Conservation (phyloP, 768 basidiomycete genomes). For the Lactarius deliciosus region DNA sequence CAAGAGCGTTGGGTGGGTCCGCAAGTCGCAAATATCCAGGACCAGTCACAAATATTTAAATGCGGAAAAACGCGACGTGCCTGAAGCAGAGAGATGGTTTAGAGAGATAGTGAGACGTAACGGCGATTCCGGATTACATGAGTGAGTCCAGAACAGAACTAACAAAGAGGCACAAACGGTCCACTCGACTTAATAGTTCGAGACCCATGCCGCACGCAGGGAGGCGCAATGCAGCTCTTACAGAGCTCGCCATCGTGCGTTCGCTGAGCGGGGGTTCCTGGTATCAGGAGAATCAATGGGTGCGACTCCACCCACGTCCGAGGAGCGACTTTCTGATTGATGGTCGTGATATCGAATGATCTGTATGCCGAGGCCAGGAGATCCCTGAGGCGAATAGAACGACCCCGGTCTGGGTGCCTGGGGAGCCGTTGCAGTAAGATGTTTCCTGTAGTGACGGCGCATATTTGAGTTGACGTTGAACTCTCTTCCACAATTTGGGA, state of each 20-base stretch:
- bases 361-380: conserved; percentile 23
- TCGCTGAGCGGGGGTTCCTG: conserved; percentile 15
- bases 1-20: conserved; percentile 10
- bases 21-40: conserved; percentile 22
- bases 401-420: conserved; percentile 22
- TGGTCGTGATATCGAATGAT: conserved; percentile 29
- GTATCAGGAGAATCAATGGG: conserved; percentile 16
- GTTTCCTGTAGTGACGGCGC: conserved; percentile 76
- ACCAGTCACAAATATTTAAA: conserved; percentile 27
- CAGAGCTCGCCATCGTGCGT: conserved; percentile 21
- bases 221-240: conserved; percentile 9
- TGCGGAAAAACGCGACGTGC: conserved; percentile 18
- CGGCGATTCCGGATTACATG: conserved; percentile 27
- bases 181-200: conserved; percentile 25
- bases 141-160: conserved; percentile 26
- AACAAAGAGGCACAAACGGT: conserved; percentile 27
- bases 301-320: conserved; percentile 5
- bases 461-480: conserved; percentile 88
- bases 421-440: conserved; percentile 35
- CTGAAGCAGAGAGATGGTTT: conserved; percentile 23
- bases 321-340: conserved; percentile 11
- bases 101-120: conserved; percentile 28
- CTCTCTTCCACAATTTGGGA: conserved; percentile 68
- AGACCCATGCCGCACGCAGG: conserved; percentile 15
- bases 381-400: conserved; percentile 19